Conservation (phyloP, 495 filamentous ascomycete species). For the Neurospora sp. region DNA sequence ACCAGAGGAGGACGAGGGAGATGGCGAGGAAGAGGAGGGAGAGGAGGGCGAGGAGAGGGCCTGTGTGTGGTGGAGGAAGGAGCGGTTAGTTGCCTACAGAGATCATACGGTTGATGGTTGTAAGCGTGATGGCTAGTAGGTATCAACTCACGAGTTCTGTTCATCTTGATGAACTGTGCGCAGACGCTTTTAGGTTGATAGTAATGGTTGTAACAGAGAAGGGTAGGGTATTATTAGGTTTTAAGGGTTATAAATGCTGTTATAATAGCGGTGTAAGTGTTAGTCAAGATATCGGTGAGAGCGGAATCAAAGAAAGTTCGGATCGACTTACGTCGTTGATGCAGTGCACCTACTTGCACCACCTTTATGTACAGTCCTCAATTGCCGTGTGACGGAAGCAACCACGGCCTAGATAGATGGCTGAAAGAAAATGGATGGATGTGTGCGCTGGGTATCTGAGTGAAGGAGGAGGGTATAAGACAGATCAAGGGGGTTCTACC, state of each 20-base stretch:
- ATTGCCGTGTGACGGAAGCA: not conserved
- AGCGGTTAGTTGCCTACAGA: not conserved
- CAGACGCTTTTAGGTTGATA: not conserved
- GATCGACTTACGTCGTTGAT: not conserved
- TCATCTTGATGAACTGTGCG: conserved; percentile 6
- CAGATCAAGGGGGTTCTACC: not conserved
- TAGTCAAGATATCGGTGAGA: not conserved
- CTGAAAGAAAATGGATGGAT: not conserved
- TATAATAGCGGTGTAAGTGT: not conserved
- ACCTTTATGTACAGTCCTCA: not conserved
- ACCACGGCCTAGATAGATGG: not conserved
- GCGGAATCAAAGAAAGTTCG: not conserved
- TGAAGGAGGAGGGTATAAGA: not conserved
- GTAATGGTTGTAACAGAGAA: not conserved
- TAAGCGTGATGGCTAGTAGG: not conserved
- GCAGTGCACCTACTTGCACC: not conserved
- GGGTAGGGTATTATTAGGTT: not conserved
- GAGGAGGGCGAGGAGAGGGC: conserved; percentile 29
- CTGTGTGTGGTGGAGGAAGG: conserved; percentile 7
- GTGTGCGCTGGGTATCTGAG: not conserved
- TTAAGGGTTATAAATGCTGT: not conserved
- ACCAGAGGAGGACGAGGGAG: conserved; percentile 66
- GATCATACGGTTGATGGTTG: not conserved
- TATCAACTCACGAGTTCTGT: conserved; percentile 9
- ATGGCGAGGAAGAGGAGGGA: conserved; percentile 69